Conservation (phyloP, 495 filamentous ascomycete genomes). For the Neurospora sublineolata region DNA sequence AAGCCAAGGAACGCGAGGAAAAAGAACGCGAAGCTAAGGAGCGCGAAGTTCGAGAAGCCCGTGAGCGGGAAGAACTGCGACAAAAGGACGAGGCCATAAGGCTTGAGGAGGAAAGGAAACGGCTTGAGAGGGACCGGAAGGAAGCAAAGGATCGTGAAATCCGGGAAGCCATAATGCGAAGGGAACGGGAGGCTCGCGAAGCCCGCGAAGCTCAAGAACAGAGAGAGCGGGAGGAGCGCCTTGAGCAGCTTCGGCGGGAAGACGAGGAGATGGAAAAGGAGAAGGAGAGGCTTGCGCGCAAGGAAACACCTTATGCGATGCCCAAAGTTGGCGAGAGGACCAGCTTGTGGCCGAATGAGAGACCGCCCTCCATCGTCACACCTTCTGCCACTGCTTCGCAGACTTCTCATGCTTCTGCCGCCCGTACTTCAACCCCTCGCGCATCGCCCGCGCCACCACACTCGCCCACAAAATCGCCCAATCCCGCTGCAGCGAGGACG, state of each 20-base stretch:
- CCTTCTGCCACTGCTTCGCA: conserved; percentile 7
- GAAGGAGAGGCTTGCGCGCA: conserved; percentile 23
- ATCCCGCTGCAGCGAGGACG: not conserved
- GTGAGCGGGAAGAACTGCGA: conserved; percentile 1
- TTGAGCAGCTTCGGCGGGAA: conserved; percentile 9
- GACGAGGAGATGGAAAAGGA: conserved; percentile 16
- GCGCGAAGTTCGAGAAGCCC: not conserved
- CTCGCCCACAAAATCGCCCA: not conserved
- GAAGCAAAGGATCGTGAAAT: conserved; percentile 18
- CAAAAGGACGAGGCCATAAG: conserved; percentile 4
- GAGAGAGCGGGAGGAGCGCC: conserved; percentile 28
- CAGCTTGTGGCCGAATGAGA: conserved; percentile 44
- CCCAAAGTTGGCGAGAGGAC: conserved; percentile 45
- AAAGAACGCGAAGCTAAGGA: conserved; percentile 15
- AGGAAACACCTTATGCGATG: conserved; percentile 37
- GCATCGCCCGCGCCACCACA: conserved; percentile 8
- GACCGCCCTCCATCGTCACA: conserved; percentile 22
- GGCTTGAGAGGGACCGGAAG: conserved; percentile 24
- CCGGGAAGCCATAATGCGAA: conserved; percentile 26
- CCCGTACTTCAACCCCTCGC: not conserved
- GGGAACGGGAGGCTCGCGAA: conserved; percentile 27
- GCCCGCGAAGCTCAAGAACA: conserved; percentile 24
- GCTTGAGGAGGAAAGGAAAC: conserved; percentile 25
- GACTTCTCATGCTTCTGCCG: not conserved
- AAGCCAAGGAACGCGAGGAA: conserved; percentile 22